A percentile compares a stretch with the other conserved stretches of the same genome.
Conservation (phyloP, 352 stramenopile genomes). For the Pythium aphanidermatum region DNA sequence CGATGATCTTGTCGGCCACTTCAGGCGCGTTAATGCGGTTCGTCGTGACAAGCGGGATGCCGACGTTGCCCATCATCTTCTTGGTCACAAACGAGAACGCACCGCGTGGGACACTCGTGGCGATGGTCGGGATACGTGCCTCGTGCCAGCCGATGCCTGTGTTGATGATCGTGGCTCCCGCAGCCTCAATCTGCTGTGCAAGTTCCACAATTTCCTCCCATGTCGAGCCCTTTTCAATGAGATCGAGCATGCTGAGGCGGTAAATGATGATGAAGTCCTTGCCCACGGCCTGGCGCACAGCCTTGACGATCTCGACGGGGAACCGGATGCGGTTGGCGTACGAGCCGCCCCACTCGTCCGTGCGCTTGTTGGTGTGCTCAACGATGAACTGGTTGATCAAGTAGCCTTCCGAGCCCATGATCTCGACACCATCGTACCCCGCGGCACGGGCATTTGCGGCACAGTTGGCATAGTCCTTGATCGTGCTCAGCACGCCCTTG, state of each 20-base stretch:
- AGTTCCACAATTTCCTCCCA: conserved; percentile 89
- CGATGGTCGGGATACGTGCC: conserved; percentile 95
- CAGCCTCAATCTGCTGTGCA: conserved; percentile 88
- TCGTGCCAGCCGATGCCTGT: conserved; percentile 99
- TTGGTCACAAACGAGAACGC: conserved; percentile 94
- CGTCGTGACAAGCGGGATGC: conserved; percentile 93
- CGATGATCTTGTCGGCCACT: conserved; percentile 88
- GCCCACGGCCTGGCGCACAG: conserved; percentile 85
- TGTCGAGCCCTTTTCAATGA: conserved; percentile 88
- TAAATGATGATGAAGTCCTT: conserved; percentile 98
- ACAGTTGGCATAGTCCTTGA: conserved; percentile 92
- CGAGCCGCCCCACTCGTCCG: conserved; percentile 91
- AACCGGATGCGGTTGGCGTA: conserved; percentile 95
- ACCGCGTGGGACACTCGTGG: conserved; percentile 92
- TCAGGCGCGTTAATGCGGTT: conserved; percentile 97
- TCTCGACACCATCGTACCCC: conserved; percentile 97
- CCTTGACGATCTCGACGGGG: conserved; percentile 91
- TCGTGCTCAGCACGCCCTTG: conserved; percentile 84
- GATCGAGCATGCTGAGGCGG: conserved; percentile 94
- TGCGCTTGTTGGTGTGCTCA: conserved; percentile 92
- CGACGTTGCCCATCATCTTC: conserved; percentile 85
- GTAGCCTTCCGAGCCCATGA: conserved; percentile 98
- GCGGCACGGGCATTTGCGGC: conserved; percentile 80
- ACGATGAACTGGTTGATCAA: conserved; percentile 98
- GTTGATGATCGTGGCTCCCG: conserved; percentile 96